Evolutionary conservation across 2,329 filamentous ascomycete species (phyloP).

Genomic region (Madurella fahalii): DNA sequence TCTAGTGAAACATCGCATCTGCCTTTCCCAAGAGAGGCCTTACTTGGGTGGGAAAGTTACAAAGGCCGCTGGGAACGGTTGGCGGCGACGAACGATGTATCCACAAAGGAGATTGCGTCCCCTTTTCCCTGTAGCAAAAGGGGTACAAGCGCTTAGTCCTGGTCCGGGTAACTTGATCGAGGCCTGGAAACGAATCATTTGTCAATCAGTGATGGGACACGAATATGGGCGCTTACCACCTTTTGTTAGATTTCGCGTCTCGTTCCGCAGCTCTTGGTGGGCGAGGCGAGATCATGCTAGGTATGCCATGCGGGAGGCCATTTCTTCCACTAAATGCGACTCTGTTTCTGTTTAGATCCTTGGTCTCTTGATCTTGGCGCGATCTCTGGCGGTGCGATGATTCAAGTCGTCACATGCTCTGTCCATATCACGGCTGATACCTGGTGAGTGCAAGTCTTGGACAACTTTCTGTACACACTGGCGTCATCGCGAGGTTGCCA

Average conservation of each 20-base stretch:
- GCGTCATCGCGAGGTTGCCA: too few species aligned
- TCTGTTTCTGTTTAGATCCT: neutral
- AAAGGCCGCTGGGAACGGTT: neutral
- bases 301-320: neutral
- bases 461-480: too few species aligned
- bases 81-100: conserved; percentile 1
- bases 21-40: neutral
- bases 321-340: conserved; percentile 1
- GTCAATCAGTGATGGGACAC: neutral
- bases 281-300: conserved; percentile 1
- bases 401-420: neutral
- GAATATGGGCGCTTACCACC: neutral
- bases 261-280: neutral
- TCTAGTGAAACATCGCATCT: conserved; percentile 1
- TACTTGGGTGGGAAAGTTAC: neutral
- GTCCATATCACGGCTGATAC: too few species aligned
- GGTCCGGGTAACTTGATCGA: neutral
- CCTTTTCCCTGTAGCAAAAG: neutral
- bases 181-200: neutral
- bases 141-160: neutral
- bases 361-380: neutral
- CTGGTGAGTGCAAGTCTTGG: too few species aligned
- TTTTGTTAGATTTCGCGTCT: neutral
- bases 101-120: conserved; percentile 5
- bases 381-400: neutral